These are phyloP conservation scores for Lachancea mirantina DNA, from an alignment of 805 yeast genomes.

Conservation along the genomic window DNA sequence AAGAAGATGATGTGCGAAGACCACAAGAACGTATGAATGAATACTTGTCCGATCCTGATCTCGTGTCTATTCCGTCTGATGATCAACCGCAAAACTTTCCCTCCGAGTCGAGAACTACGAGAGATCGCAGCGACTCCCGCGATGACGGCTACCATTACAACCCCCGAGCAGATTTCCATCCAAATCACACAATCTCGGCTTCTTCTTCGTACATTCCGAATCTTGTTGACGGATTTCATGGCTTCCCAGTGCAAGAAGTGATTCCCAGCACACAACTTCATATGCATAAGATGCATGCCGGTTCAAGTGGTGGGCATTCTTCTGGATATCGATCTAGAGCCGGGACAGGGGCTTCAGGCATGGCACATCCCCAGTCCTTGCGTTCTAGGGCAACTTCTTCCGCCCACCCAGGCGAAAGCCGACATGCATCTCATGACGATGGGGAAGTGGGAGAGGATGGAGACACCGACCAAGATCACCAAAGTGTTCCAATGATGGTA, in stretches of 20 bases:
- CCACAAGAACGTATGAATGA: slow-evolving; percentile 10
- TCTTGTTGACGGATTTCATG: slow-evolving; percentile 13
- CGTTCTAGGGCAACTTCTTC: slow-evolving; percentile 1
- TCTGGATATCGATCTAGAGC: slow-evolving; percentile 8
- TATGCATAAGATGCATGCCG: slow-evolving; percentile 12
- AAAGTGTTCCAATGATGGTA: slow-evolving; percentile 27
- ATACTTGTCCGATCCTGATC: slow-evolving; percentile 4
- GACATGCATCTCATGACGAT: slow-evolving; percentile 5
- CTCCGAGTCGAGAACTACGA: too few relatives aligned
- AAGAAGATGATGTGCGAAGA: too few relatives aligned
- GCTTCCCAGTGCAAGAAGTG: slow-evolving; percentile 25
- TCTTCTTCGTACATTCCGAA: slow-evolving; percentile 25
- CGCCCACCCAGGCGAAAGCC: slow-evolving; percentile 3
- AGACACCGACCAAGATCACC: slow-evolving; percentile 7
- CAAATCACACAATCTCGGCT: slow-evolving; percentile 8
- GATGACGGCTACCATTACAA: slow-evolving; percentile 3
- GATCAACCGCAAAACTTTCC: not conserved
- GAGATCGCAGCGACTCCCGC: slow-evolving; percentile 2
- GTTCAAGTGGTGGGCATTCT: slow-evolving; percentile 3
- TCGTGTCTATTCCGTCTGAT: slow-evolving; percentile 3
- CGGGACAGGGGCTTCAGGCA: slow-evolving; percentile 6
- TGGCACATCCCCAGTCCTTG: slow-evolving; percentile 4
- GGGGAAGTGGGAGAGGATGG: slow-evolving; percentile 6
- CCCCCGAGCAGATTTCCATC: slow-evolving; percentile 7
- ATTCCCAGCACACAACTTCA: slow-evolving; percentile 27